Percentiles rank a stretch among this genome's conserved stretches.
Evolutionary conservation across 345 rosid genomes (phyloP).

Genomic region (Euphorbia lathyris): DNA sequence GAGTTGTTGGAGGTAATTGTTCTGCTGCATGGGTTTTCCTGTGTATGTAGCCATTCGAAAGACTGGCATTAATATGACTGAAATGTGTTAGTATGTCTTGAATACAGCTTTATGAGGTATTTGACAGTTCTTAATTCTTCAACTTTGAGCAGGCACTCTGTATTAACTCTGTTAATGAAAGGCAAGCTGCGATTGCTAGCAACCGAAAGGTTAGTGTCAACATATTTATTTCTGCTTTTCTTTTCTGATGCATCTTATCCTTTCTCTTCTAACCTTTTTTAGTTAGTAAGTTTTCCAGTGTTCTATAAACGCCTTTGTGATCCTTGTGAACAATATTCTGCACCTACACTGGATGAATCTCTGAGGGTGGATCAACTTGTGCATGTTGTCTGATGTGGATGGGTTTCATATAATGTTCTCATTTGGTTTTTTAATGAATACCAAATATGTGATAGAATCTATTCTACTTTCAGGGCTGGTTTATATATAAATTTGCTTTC

Average conservation of each 20-base stretch:
- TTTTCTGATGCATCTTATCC: neutral
- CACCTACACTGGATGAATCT: neutral
- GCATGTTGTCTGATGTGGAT: neutral
- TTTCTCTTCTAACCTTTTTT: neutral
- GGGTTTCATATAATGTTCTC: neutral
- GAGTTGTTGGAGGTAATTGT: constrained; percentile 78
- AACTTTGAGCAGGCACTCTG: constrained; percentile 68
- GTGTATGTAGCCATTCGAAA: constrained; percentile 9
- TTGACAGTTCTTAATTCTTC: constrained; percentile 15
- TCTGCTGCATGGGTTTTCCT: constrained; percentile 17
- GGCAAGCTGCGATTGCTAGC: constrained; percentile 81
- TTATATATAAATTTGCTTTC: too few relatives aligned
- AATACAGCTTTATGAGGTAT: constrained; percentile 8
- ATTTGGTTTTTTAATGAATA: neutral
- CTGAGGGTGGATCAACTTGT: too few relatives aligned
- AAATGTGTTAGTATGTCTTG: neutral
- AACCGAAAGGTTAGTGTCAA: constrained; percentile 70
- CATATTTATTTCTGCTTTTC: constrained; percentile 11
- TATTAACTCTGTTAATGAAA: constrained; percentile 57
- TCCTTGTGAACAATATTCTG: too few relatives aligned
- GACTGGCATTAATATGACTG: constrained; percentile 11
- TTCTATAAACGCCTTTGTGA: neutral
- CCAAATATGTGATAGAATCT: neutral
- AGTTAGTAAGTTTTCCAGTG: neutral
- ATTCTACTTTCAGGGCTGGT: neutral